Evolutionary conservation across 176 grass and related monocot genomes (phyloP), one percentile per base, ranked within the genome.

Genomic region (Ampelocalamus luodianensis): DNA sequence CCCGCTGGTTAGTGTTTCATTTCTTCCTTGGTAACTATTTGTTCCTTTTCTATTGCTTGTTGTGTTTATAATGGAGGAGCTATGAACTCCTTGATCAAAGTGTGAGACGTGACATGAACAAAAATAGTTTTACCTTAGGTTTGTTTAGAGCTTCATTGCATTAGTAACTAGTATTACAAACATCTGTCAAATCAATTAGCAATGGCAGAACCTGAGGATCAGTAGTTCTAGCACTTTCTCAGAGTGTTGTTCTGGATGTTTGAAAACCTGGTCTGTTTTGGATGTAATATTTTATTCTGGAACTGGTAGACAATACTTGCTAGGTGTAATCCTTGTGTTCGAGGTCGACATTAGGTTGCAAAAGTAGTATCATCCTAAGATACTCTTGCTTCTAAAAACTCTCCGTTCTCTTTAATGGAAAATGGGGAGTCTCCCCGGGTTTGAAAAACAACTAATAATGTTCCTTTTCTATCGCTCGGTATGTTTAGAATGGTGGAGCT

Each of bases 1-100:
- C 90, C 96, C 96, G 45, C 68, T 95, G 93, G 96, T 95, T 76
- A 79, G 81, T 77, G 58, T 69, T 65, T 56, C 67, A 9, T 55
- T 58, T 77, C 66, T 51, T 74, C 82, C 24, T n/a, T 91, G 3
- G 13, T 51, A n/a, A 26, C 14, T 72, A 1, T 36, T 29, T 72
- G 9, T 91, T 42, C 66, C 66, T 71, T 58, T 37, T 74, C 26
- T 49, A n/a, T 65, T 14, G 20, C 37, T 48, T 72, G 26, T 22
- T 23, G 34, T 64, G 46, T 59, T 89, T 50, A 59, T 10, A 42
- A 72, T 44, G 74, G 68, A 44, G 50, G 50, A 83, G 10, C 26
- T 17, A 53, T 18, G 16, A 18, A 18, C 50, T 53, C 50, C 5
- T 18, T 64, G 64, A 85, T 76, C 62, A 32, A 62, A 51, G 42